A percentile compares a stretch with the other conserved stretches of the same genome.
Conservation (phyloP, 345 rosid genomes). For the Alliaria petiolata region DNA sequence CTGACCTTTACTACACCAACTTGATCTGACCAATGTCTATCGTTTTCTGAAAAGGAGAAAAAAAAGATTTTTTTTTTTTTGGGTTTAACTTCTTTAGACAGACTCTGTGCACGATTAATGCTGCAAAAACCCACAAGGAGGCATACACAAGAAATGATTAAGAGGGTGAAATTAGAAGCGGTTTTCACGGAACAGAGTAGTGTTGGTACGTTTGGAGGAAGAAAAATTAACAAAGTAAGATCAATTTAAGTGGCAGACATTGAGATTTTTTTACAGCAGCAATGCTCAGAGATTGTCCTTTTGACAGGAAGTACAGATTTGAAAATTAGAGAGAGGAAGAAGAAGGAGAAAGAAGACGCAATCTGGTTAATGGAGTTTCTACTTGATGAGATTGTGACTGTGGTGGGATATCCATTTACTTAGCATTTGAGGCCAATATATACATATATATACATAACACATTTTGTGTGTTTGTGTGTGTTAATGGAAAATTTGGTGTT, state of each 20-base stretch:
- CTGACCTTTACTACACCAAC: slow-evolving; percentile 33
- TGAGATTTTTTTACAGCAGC: slow-evolving; percentile 34
- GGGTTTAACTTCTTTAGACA: slow-evolving; percentile 33
- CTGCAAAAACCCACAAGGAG: slow-evolving; percentile 17
- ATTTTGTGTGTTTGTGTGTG: slow-evolving; percentile 25
- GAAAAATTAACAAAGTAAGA: slow-evolving; percentile 1
- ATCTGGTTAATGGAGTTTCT: slow-evolving; percentile 41
- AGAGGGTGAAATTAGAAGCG: slow-evolving; percentile 30
- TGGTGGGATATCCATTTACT: slow-evolving; percentile 72
- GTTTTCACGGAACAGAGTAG: slow-evolving; percentile 4
- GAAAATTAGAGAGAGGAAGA: slow-evolving; percentile 14
- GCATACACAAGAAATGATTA: slow-evolving; percentile 25
- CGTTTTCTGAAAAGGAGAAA: slow-evolving; percentile 18
- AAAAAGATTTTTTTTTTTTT: background rate
- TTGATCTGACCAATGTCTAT: slow-evolving; percentile 32
- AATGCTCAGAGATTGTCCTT: slow-evolving; percentile 20
- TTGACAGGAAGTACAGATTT: slow-evolving; percentile 27
- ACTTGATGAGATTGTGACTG: slow-evolving; percentile 38
- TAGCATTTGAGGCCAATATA: slow-evolving; percentile 39
- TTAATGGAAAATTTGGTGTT: slow-evolving; percentile 39
- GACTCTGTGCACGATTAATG: slow-evolving; percentile 41
- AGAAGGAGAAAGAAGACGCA: slow-evolving; percentile 28
- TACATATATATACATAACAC: slow-evolving; percentile 26
- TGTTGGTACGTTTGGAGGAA: slow-evolving; percentile 26
- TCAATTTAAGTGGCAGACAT: slow-evolving; percentile 66